A percentile compares a stretch with the other conserved stretches of the same genome.
Evolutionary conservation across 1,284 basidiomycete genomes (phyloP).

Genomic region (Sparassis latifolia): DNA sequence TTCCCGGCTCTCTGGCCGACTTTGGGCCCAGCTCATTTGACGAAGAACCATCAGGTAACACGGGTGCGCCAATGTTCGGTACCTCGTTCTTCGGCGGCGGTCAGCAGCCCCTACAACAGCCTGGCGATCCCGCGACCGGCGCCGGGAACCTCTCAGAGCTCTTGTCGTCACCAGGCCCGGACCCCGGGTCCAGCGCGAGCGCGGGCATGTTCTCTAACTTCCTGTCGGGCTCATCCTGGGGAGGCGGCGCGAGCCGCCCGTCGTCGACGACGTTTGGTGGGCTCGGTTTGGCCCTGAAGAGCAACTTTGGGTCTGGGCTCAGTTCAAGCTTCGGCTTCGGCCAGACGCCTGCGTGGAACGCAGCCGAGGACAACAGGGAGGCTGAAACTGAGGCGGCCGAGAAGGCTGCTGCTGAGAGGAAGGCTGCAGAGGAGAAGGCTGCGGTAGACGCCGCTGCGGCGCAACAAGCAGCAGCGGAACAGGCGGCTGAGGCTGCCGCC

Average conservation of each 20-base stretch:
- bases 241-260: constrained; percentile 7
- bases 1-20: too few species aligned
- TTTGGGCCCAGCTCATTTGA: too few species aligned
- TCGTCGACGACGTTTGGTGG: constrained; percentile 7
- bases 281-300: neutral
- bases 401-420: constrained; percentile 7
- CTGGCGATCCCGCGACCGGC: neutral
- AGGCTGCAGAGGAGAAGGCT: constrained; percentile 10
- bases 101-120: too few species aligned
- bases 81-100: too few species aligned
- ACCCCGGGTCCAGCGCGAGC: constrained; percentile 10
- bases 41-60: too few species aligned
- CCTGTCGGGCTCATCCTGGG: constrained; percentile 7
- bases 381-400: constrained; percentile 11
- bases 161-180: constrained; percentile 9
- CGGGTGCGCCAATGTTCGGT: too few species aligned
- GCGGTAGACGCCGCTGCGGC: constrained; percentile 4
- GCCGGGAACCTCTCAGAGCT: constrained; percentile 14
- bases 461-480: constrained; percentile 9
- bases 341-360: constrained; percentile 9
- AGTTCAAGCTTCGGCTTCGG: constrained; percentile 1
- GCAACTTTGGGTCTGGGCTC: constrained; percentile 3
- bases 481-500: constrained; percentile 5
- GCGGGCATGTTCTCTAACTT: constrained; percentile 18
- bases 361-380: constrained; percentile 9